phyloP scores from a whole-genome alignment of 2,329 filamentous ascomycete genomes.

The Ceratocystis harringtonii region DNA sequence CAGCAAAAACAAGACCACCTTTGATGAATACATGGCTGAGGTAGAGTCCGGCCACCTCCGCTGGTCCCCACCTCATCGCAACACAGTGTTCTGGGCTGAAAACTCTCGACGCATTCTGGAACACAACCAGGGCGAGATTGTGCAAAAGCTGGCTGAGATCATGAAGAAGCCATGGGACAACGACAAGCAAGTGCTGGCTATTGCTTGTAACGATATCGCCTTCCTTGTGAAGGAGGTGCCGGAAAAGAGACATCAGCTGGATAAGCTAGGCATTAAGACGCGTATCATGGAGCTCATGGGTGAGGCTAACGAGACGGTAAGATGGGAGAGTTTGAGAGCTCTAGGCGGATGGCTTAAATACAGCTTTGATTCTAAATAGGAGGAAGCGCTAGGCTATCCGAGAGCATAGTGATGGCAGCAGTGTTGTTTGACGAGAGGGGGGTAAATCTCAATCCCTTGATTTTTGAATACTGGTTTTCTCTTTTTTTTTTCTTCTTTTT shows the following conservation, averaged over 20 bases:
- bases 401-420: not conserved
- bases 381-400: slow-evolving; percentile 1
- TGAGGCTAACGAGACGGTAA: slow-evolving; percentile 71
- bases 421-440: not conserved
- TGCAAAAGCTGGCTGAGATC: slow-evolving; percentile 72
- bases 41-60: slow-evolving; percentile 73
- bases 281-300: slow-evolving; percentile 90
- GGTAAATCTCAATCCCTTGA: not conserved
- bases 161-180: slow-evolving; percentile 58
- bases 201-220: slow-evolving; percentile 88
- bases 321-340: slow-evolving; percentile 84
- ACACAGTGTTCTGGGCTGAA: slow-evolving; percentile 76
- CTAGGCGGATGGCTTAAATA: slow-evolving; percentile 54
- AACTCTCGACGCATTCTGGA: slow-evolving; percentile 81
- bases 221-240: slow-evolving; percentile 77
- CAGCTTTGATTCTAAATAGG: slow-evolving; percentile 35
- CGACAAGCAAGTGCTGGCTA: slow-evolving; percentile 77
- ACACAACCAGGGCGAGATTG: slow-evolving; percentile 61
- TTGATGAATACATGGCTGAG: slow-evolving; percentile 83
- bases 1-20: slow-evolving; percentile 56
- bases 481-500: not conserved
- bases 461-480: slow-evolving; percentile 3
- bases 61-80: slow-evolving; percentile 85
- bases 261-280: slow-evolving; percentile 71
- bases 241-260: slow-evolving; percentile 63